Percentiles rank a stretch among this genome's conserved stretches.
Conservation (phyloP, 805 yeast genomes). For the Komagataella populi region DNA sequence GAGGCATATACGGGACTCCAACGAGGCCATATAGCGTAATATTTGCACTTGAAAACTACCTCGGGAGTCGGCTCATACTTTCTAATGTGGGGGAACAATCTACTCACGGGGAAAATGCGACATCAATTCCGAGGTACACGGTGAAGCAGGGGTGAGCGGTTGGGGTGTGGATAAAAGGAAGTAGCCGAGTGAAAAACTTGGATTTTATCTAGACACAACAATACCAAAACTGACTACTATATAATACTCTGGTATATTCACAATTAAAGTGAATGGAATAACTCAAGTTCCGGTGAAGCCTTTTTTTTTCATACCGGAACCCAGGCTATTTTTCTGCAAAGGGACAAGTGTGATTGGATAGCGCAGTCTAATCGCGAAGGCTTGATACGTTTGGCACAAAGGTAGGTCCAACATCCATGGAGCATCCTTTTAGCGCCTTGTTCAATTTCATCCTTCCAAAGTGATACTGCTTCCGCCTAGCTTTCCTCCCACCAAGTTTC, state of each 20-base stretch:
- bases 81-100: background rate
- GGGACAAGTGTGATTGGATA: background rate
- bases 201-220: no score
- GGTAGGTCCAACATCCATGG: no score
- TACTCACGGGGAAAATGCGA: background rate
- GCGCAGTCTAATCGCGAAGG: background rate
- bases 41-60: no score
- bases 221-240: no score
- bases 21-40: background rate
- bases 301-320: background rate
- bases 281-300: background rate
- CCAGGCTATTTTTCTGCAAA: background rate
- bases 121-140: background rate
- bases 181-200: background rate
- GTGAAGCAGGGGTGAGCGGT: background rate
- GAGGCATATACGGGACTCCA: background rate
- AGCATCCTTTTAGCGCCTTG: no score
- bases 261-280: background rate
- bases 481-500: background rate
- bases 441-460: no score
- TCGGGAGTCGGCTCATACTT: background rate
- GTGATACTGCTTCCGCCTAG: background rate
- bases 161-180: background rate
- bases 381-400: background rate
- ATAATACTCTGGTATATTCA: no score